Evolutionary conservation across 139 green algal genomes (phyloP).

Genomic region (Mesostigma viride): DNA sequence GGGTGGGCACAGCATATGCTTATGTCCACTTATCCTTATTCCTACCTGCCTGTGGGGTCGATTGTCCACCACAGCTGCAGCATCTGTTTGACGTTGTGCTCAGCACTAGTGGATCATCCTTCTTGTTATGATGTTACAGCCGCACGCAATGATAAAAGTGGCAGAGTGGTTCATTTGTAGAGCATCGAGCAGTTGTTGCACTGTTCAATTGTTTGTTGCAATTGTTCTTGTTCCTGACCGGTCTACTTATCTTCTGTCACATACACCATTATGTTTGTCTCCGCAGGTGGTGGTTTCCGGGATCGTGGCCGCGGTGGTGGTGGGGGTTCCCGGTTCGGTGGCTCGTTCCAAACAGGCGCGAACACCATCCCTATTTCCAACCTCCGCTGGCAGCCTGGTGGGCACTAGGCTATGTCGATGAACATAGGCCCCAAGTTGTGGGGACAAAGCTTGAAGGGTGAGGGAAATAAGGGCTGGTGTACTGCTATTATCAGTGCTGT

Average conservation of each 20-base stretch:
- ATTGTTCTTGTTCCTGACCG: background rate
- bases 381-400: background rate
- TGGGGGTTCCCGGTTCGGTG: background rate
- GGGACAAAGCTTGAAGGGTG: too few species aligned
- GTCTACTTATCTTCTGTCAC: background rate
- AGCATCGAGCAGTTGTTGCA: background rate
- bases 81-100: too few species aligned
- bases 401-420: too few species aligned
- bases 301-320: constrained; percentile 19
- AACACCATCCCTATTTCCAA: constrained; percentile 12
- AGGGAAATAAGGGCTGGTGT: too few species aligned
- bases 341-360: constrained; percentile 14
- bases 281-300: constrained; percentile 13
- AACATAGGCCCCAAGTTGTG: too few species aligned
- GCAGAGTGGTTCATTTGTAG: background rate
- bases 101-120: background rate
- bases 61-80: too few species aligned
- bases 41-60: too few species aligned
- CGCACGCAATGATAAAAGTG: background rate
- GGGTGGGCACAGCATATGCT: too few species aligned
- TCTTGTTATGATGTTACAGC: background rate
- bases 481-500: too few species aligned
- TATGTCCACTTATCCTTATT: too few species aligned
- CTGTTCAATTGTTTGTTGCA: background rate
- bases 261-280: background rate